phyloP scores from a whole-genome alignment of 192 early-diverging fungal genomes.

The Coemansia sp. region DNA sequence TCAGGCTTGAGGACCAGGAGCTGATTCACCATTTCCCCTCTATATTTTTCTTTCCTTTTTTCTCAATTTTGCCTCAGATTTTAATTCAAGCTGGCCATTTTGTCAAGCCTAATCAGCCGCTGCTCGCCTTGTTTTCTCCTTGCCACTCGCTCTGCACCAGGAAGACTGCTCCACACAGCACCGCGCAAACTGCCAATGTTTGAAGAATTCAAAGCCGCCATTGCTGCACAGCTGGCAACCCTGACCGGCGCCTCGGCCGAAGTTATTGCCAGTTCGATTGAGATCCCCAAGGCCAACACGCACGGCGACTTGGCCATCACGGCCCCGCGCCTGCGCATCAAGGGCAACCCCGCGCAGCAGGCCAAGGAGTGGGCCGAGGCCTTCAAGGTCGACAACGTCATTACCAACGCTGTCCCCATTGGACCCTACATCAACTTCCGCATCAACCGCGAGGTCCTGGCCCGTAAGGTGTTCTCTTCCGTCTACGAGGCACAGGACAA shows the following conservation, averaged over 20 bases:
- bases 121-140: not conserved
- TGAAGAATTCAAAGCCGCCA: slow-evolving; percentile 65
- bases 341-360: slow-evolving; percentile 66
- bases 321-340: slow-evolving; percentile 63
- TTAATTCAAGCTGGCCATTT: slow-evolving; percentile 9
- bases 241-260: slow-evolving; percentile 55
- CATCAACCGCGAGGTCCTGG: slow-evolving; percentile 57
- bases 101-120: not conserved
- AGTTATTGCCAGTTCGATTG: slow-evolving; percentile 57
- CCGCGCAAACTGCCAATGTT: slow-evolving; percentile 30
- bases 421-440: slow-evolving; percentile 79
- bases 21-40: not conserved
- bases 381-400: slow-evolving; percentile 60
- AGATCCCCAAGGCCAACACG: slow-evolving; percentile 57
- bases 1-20: no score
- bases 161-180: not conserved
- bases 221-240: slow-evolving; percentile 58
- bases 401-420: slow-evolving; percentile 53
- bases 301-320: slow-evolving; percentile 72
- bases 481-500: slow-evolving; percentile 54
- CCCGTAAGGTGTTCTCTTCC: slow-evolving; percentile 54
- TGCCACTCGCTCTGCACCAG: not conserved
- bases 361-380: slow-evolving; percentile 63
- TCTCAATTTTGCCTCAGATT: no score
- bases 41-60: not conserved